phyloP scores from a whole-genome alignment of 148 eudicot species.

The Tetragonia tetragonoides region DNA sequence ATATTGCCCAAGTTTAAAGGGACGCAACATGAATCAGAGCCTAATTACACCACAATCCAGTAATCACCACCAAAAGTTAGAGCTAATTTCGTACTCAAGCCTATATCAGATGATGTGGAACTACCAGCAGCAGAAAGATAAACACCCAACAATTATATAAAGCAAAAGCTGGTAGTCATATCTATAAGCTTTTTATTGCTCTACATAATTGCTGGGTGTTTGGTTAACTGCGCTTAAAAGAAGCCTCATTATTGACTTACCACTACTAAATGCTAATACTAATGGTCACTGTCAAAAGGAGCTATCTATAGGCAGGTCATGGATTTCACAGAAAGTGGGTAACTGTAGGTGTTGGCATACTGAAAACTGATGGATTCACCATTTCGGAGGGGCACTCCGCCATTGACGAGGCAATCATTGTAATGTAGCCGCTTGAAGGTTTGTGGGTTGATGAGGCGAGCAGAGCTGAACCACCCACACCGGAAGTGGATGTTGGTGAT shows the following conservation, averaged over 20 bases:
- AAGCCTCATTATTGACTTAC: constrained; percentile 22
- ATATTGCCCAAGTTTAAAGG: not conserved
- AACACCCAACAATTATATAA: constrained; percentile 26
- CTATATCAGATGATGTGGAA: constrained; percentile 3
- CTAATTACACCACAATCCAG: constrained; percentile 9
- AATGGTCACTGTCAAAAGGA: not conserved
- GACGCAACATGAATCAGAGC: not conserved
- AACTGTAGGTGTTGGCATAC: constrained; percentile 71
- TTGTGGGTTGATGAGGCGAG: constrained; percentile 58
- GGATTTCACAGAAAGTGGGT: constrained; percentile 57
- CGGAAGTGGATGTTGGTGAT: constrained; percentile 60
- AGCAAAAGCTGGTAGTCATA: constrained; percentile 22
- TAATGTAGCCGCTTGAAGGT: constrained; percentile 53
- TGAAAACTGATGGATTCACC: constrained; percentile 62
- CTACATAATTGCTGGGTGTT: constrained; percentile 26
- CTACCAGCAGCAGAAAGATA: not conserved
- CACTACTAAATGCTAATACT: not conserved
- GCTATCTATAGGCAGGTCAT: constrained; percentile 38
- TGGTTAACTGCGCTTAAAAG: constrained; percentile 5
- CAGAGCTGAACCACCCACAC: constrained; percentile 90
- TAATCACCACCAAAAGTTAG: constrained; percentile 12
- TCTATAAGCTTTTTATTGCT: constrained; percentile 5
- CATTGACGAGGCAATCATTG: constrained; percentile 72
- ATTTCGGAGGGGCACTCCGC: constrained; percentile 48
- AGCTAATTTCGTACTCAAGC: not conserved